Percentiles rank a stretch among this genome's conserved stretches.
Conservation (phyloP, 1,139 yeast genomes). For the Pichia sp. region DNA sequence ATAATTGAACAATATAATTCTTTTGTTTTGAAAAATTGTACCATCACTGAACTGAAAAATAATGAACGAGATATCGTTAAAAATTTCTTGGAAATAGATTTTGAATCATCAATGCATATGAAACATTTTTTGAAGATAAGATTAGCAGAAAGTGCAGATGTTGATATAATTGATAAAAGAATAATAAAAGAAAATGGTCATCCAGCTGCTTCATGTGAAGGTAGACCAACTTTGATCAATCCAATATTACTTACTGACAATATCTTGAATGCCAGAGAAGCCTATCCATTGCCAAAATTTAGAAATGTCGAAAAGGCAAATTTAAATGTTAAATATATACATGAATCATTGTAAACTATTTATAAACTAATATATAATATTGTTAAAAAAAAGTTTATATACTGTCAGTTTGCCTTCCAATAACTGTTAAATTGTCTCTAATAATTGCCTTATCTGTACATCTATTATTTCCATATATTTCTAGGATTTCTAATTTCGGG, state of each 20-base stretch:
- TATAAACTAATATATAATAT: neutral
- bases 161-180: slow-evolving; percentile 33
- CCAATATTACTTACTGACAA: slow-evolving; percentile 22
- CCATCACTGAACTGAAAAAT: slow-evolving; percentile 19
- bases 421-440: slow-evolving; percentile 51
- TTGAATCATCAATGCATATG: slow-evolving; percentile 27
- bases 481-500: slow-evolving; percentile 56
- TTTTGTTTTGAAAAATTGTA: slow-evolving; percentile 25
- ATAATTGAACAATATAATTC: slow-evolving; percentile 34
- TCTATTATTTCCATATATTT: slow-evolving; percentile 72
- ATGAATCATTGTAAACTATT: slow-evolving; percentile 16
- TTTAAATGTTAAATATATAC: slow-evolving; percentile 19
- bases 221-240: slow-evolving; percentile 52
- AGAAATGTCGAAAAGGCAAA: slow-evolving; percentile 52
- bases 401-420: slow-evolving; percentile 73
- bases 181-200: slow-evolving; percentile 48
- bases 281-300: slow-evolving; percentile 48
- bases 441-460: slow-evolving; percentile 53
- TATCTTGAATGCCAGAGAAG: slow-evolving; percentile 17
- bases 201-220: slow-evolving; percentile 48
- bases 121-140: slow-evolving; percentile 27
- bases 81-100: slow-evolving; percentile 26
- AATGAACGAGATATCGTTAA: slow-evolving; percentile 21
- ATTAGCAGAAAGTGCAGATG: slow-evolving; percentile 24
- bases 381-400: slow-evolving; percentile 26